Evolutionary conservation across 805 yeast genomes (phyloP).

Genomic region (Komagataella kurtzmanii): DNA sequence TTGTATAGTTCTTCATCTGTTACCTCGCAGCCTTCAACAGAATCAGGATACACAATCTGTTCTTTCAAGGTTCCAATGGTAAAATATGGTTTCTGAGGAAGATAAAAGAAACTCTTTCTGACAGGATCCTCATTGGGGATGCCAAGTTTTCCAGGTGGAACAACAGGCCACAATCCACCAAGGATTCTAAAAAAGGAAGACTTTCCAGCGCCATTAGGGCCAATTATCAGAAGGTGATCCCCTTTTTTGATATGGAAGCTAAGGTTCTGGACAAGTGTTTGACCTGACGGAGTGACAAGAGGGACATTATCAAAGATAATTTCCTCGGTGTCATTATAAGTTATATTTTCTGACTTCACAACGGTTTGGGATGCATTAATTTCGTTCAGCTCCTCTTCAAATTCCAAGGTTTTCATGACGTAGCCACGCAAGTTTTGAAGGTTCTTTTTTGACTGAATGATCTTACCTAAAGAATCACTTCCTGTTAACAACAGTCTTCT

Average conservation of each 20-base stretch:
- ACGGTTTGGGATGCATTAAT: constrained; percentile 19
- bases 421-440: constrained; percentile 77
- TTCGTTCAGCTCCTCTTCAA: constrained; percentile 47
- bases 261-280: constrained; percentile 50
- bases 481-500: constrained; percentile 74
- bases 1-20: constrained; percentile 36
- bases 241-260: constrained; percentile 68
- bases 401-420: constrained; percentile 58
- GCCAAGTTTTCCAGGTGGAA: constrained; percentile 35
- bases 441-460: constrained; percentile 75
- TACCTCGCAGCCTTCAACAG: constrained; percentile 37
- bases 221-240: constrained; percentile 77
- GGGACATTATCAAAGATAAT: constrained; percentile 66
- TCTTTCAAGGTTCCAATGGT: constrained; percentile 72
- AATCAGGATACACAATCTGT: constrained; percentile 81
- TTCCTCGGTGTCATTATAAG: constrained; percentile 32
- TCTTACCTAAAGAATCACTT: constrained; percentile 77
- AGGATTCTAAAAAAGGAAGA: constrained; percentile 82
- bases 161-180: constrained; percentile 90
- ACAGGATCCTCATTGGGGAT: constrained; percentile 36
- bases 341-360: constrained; percentile 18
- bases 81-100: constrained; percentile 87
- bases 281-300: constrained; percentile 78
- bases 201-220: constrained; percentile 95
- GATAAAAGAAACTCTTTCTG: constrained; percentile 62